Evolutionary conservation across 768 basidiomycete genomes (phyloP).

Genomic region (Rhizopogon vulgaris): DNA sequence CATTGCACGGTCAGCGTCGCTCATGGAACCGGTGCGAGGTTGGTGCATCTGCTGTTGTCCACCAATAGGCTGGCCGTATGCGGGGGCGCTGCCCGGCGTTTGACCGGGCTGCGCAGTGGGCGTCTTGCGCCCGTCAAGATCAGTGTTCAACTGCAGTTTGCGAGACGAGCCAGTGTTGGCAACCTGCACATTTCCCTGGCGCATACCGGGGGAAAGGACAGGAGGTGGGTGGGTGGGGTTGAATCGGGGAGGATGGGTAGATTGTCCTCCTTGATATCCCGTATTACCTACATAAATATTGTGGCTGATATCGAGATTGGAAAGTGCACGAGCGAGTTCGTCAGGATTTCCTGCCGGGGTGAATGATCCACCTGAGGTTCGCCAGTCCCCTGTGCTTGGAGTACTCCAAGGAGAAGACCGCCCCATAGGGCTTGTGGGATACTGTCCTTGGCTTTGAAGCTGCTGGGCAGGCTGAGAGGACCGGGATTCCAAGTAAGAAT

Average conservation of each 20-base stretch:
- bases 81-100: conserved; percentile 46
- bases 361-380: conserved; percentile 31
- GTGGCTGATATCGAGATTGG: conserved; percentile 54
- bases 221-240: conserved; percentile 43
- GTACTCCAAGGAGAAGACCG: conserved; percentile 63
- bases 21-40: conserved; percentile 28
- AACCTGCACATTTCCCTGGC: conserved; percentile 33
- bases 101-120: conserved; percentile 37
- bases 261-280: conserved; percentile 41
- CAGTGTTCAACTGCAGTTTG: conserved; percentile 54
- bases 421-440: conserved; percentile 52
- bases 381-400: conserved; percentile 54
- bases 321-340: conserved; percentile 71
- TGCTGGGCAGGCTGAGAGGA: conserved; percentile 37
- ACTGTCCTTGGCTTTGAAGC: conserved; percentile 29
- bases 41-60: conserved; percentile 27
- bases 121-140: conserved; percentile 63
- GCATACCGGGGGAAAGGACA: conserved; percentile 37
- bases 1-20: conserved; percentile 28
- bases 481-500: conserved; percentile 38
- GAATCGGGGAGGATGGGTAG: conserved; percentile 65
- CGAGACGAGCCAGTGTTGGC: conserved; percentile 29
- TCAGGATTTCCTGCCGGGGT: conserved; percentile 43
- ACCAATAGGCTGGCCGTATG: conserved; percentile 38
- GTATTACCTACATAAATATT: conserved; percentile 23